Evolutionary conservation across 495 filamentous ascomycete genomes (phyloP).

Genomic region (Penicillium pancosmium): DNA sequence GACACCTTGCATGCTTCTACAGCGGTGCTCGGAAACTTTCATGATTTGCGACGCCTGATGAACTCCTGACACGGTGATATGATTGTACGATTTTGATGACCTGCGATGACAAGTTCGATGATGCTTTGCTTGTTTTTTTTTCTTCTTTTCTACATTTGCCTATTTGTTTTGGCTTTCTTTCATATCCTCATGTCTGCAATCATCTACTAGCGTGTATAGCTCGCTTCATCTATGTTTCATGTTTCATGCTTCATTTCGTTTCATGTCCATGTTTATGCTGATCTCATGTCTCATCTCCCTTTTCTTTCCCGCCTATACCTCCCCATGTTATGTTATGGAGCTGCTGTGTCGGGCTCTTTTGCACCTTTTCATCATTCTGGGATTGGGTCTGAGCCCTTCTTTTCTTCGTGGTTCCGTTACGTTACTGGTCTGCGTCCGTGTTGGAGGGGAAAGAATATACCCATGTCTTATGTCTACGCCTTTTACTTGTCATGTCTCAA

Average conservation of each 20-base stretch:
- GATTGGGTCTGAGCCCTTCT: conserved; percentile 21
- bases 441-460: conserved; percentile 35
- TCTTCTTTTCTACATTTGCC: conserved; percentile 17
- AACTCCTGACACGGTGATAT: conserved; percentile 43
- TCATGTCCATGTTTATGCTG: conserved; percentile 6
- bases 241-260: conserved; percentile 10
- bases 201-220: conserved; percentile 16
- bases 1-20: conserved; percentile 3
- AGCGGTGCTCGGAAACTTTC: not conserved
- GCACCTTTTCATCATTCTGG: not conserved
- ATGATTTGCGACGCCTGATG: conserved; percentile 17
- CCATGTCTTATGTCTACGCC: conserved; percentile 25
- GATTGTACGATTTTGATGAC: conserved; percentile 55
- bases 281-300: conserved; percentile 5
- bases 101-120: conserved; percentile 45
- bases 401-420: conserved; percentile 6
- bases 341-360: not conserved
- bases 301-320: not conserved
- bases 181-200: not conserved
- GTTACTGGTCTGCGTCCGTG: conserved; percentile 18
- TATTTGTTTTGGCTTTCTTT: conserved; percentile 27
- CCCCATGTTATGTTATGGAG: not conserved
- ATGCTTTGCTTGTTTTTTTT: conserved; percentile 29
- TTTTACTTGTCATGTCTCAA: conserved; percentile 31
- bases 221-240: conserved; percentile 7